A percentile compares a stretch with the other conserved stretches of the same genome.
These are phyloP conservation scores for Galerina marginata DNA, from an alignment of 768 basidiomycete species.

Conservation along the genomic window DNA sequence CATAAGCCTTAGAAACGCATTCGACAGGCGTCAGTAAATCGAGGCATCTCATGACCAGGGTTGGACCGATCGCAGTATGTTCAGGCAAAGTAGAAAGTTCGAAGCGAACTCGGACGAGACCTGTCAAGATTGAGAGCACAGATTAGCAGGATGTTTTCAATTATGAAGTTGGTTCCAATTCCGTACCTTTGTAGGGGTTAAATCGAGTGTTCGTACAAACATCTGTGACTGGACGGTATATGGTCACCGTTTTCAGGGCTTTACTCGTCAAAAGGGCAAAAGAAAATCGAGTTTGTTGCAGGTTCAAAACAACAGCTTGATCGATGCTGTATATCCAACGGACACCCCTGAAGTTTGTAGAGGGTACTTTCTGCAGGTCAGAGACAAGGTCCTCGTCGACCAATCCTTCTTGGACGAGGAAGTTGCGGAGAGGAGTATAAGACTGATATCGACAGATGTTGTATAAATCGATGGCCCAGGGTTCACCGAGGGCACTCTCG, in stretches of 20 bases:
- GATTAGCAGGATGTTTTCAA: not conserved
- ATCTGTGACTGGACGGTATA: not conserved
- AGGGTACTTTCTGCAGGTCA: not conserved
- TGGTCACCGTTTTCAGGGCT: not conserved
- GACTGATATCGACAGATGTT: not conserved
- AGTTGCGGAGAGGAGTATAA: not conserved
- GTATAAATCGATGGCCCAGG: not conserved
- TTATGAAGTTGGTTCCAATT: not conserved
- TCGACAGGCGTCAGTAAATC: not conserved
- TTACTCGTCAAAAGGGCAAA: not conserved
- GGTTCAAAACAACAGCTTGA: conserved; percentile 1
- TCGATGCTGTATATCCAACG: conserved; percentile 2
- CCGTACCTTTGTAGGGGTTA: not conserved
- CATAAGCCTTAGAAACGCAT: not conserved
- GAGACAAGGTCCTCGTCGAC: not conserved
- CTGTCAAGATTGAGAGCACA: not conserved
- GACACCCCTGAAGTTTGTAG: not conserved
- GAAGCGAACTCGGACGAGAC: not conserved
- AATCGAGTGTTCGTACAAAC: not conserved
- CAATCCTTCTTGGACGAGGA: not conserved
- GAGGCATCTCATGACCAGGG: not conserved
- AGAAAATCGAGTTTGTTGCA: not conserved
- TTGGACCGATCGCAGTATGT: not conserved
- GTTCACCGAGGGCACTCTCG: not conserved
- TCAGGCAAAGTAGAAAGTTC: not conserved